Conservation (phyloP, 1,284 basidiomycete species). For the Rhodotorula sp. region DNA sequence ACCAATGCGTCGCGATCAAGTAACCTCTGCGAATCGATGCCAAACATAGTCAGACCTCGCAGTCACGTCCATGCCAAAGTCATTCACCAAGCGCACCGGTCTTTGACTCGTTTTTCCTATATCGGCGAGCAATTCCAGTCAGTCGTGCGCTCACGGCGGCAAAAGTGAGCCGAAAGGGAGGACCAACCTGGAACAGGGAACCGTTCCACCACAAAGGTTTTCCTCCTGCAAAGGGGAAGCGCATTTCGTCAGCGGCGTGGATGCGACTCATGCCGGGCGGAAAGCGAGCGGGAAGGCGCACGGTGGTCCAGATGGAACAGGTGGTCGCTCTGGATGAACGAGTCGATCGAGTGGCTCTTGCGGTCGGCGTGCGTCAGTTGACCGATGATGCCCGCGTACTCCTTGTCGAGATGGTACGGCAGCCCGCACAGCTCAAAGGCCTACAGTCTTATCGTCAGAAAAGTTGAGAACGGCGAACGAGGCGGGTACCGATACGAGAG, state of each 20-base stretch:
- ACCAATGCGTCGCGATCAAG: constrained; percentile 39
- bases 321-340: constrained; percentile 41
- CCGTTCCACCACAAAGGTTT: constrained; percentile 40
- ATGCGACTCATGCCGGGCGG: too few relatives aligned
- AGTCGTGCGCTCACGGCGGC: neutral
- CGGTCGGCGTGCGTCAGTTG: constrained; percentile 38
- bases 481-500: neutral
- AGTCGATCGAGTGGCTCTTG: constrained; percentile 36
- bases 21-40: constrained; percentile 13
- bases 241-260: too few relatives aligned
- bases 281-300: neutral
- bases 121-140: neutral
- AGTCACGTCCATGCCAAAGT: too few relatives aligned
- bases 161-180: too few relatives aligned
- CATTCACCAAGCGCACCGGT: constrained; percentile 8
- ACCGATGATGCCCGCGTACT: constrained; percentile 38
- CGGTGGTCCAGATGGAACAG: constrained; percentile 37
- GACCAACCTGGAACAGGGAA: constrained; percentile 21
- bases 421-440: constrained; percentile 31
- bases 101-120: constrained; percentile 37
- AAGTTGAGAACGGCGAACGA: neutral
- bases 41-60: too few relatives aligned
- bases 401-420: constrained; percentile 33
- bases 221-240: neutral
- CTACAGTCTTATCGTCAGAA: neutral